phyloP scores from a whole-genome alignment of 2,329 filamentous ascomycete genomes.

The Fusarium hainanense region DNA sequence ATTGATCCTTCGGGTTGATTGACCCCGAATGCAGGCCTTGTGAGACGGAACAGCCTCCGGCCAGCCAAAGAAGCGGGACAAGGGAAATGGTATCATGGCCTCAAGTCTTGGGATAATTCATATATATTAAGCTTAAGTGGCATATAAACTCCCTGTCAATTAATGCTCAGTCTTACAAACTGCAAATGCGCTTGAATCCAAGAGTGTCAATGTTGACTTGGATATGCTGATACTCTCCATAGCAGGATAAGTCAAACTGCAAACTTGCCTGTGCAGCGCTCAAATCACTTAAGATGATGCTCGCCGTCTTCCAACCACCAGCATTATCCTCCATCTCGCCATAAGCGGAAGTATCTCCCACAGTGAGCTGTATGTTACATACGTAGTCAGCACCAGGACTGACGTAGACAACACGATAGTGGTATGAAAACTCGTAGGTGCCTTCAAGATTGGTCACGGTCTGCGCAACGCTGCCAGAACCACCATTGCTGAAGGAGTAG shows the following conservation, averaged over 20 bases:
- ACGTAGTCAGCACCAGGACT: accelerated
- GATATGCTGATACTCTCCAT: not conserved
- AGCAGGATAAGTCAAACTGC: not conserved
- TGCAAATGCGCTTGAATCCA: not conserved
- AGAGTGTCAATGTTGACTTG: not conserved
- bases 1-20: not conserved
- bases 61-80: not conserved
- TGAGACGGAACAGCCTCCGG: not conserved
- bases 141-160: not conserved
- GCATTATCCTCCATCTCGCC: not conserved
- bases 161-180: not conserved
- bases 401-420: not conserved
- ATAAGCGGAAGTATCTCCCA: not conserved
- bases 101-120: not conserved
- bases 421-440: not conserved
- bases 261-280: not conserved
- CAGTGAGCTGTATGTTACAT: not conserved
- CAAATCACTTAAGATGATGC: not conserved
- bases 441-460: not conserved
- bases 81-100: not conserved
- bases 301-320: not conserved
- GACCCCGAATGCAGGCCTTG: not conserved
- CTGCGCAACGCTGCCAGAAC: not conserved
- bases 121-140: not conserved
- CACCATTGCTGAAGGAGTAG: not conserved